Evolutionary conservation across 495 filamentous ascomycete genomes (phyloP), one percentile per base, ranked within the genome.

Genomic region (Penicillium dipodomyicola): DNA sequence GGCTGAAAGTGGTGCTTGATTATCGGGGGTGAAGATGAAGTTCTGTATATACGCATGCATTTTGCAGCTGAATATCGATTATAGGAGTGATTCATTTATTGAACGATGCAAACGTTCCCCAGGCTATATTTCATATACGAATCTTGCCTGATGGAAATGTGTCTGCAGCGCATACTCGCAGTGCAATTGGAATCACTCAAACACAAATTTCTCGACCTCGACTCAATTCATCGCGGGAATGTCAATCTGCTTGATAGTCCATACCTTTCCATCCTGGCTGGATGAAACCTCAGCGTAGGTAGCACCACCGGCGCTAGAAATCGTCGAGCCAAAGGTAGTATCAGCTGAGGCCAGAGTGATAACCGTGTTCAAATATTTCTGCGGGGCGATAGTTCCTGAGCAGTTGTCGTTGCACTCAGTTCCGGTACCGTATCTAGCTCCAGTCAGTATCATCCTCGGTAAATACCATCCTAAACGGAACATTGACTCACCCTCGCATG

Each of bases 321-420:
- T 70, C 5, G 73, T 76, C 9, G 65, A 45, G 1, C 70, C 67
- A 47, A 74, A 76, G 2, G 62, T 70, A 19, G 58, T 53, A 35
- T 76, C 73, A 22, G 67, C 67, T 1, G 57, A 54, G 2, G 62
- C 67, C 11, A 76, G 63, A 12, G 67, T 76, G 54, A 74, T 72
- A 15, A 54, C 52, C 2, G 73, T 74, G 57, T 70, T 66, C 49
- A 69, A 22, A 56, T 76, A 74, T 43, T 67, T 37, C 58, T 76
- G 73, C 1, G 63, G 45, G 17, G 63, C 65, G 25, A 72, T 60
- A 14, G 73, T 73, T 17, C 70, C 69, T 0, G 66, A 71, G 64
- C 72, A 76, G 46, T 54, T 53, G 14, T 53, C 32, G 41, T 73
- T 54, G 42, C 73, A 74, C 54, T 74, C 70, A 19, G 70, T 73